These are phyloP conservation scores for Phytophthora pistaciae DNA, from an alignment of 352 stramenopile genomes.

Conservation along the genomic window DNA sequence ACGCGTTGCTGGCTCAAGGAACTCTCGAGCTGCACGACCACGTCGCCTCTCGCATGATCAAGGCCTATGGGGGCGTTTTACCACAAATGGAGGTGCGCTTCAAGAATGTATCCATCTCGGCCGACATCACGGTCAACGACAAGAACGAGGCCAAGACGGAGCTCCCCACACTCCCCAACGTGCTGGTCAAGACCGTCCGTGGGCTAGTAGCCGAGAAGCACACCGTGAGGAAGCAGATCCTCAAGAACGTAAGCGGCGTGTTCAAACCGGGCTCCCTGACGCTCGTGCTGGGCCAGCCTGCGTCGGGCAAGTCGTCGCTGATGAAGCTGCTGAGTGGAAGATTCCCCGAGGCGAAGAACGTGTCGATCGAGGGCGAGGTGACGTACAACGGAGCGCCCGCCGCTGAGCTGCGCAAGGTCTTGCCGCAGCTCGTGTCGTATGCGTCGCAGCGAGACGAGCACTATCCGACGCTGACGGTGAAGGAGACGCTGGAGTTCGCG, in stretches of 20 bases:
- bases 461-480: slow-evolving; percentile 15
- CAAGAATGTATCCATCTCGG: slow-evolving; percentile 16
- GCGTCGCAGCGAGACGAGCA: slow-evolving; percentile 18
- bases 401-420: not conserved
- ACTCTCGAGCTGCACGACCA: slow-evolving; percentile 18
- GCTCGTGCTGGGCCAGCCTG: slow-evolving; percentile 22
- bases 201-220: slow-evolving; percentile 2
- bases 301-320: slow-evolving; percentile 26
- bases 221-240: slow-evolving; percentile 13
- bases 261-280: slow-evolving; percentile 24
- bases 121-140: slow-evolving; percentile 15
- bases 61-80: slow-evolving; percentile 1
- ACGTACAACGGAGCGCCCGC: slow-evolving; percentile 17
- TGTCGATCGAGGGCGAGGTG: slow-evolving; percentile 18
- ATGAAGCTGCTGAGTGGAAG: slow-evolving; percentile 30
- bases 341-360: slow-evolving; percentile 14
- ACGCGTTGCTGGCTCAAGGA: slow-evolving; percentile 9
- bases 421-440: slow-evolving; percentile 29
- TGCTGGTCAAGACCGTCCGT: slow-evolving; percentile 1
- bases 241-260: slow-evolving; percentile 18
- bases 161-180: slow-evolving; percentile 17
- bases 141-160: slow-evolving; percentile 11
- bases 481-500: slow-evolving; percentile 23
- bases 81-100: slow-evolving; percentile 13
- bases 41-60: slow-evolving; percentile 13